Conservation (phyloP, 2,329 filamentous ascomycete genomes). For the Aspergillus alliaceus region DNA sequence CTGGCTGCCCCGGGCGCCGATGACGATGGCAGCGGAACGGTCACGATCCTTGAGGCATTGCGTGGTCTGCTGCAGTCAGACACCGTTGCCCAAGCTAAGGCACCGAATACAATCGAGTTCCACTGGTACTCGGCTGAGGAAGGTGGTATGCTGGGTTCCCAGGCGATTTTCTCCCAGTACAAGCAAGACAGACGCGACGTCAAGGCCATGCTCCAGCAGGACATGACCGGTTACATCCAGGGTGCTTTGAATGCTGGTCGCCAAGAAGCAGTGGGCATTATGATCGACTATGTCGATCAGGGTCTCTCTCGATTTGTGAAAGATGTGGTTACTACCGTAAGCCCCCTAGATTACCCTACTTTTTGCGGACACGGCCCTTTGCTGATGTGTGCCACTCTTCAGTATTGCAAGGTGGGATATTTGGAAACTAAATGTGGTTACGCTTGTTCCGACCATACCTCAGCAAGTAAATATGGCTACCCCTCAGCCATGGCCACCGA, state of each 20-base stretch:
- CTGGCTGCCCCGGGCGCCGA: slow-evolving; percentile 90
- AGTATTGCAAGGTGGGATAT: slow-evolving; percentile 87
- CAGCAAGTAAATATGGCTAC: slow-evolving; percentile 65
- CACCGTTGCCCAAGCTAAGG: slow-evolving; percentile 68
- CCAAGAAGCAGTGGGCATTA: slow-evolving; percentile 84
- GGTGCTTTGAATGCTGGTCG: slow-evolving; percentile 79
- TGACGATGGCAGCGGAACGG: slow-evolving; percentile 88
- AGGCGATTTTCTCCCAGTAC: slow-evolving; percentile 84
- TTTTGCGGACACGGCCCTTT: background rate
- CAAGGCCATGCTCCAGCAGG: slow-evolving; percentile 97
- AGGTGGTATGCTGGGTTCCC: slow-evolving; percentile 80
- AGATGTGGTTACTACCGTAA: slow-evolving; percentile 70
- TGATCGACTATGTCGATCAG: slow-evolving; percentile 85
- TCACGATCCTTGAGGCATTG: slow-evolving; percentile 91
- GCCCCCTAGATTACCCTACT: slow-evolving; percentile 13
- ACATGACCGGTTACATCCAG: slow-evolving; percentile 91
- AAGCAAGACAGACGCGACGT: slow-evolving; percentile 70
- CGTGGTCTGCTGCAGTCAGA: slow-evolving; percentile 74
- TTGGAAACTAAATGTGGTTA: slow-evolving; percentile 87
- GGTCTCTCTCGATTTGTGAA: slow-evolving; percentile 88
- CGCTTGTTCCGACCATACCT: slow-evolving; percentile 72
- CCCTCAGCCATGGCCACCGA: slow-evolving; percentile 66
- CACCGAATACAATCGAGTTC: slow-evolving; percentile 87
- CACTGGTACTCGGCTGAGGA: slow-evolving; percentile 96
- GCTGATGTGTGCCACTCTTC: background rate